Evolutionary conservation across 306 rosid species (phyloP).

Genomic region (Vigna mungo): DNA sequence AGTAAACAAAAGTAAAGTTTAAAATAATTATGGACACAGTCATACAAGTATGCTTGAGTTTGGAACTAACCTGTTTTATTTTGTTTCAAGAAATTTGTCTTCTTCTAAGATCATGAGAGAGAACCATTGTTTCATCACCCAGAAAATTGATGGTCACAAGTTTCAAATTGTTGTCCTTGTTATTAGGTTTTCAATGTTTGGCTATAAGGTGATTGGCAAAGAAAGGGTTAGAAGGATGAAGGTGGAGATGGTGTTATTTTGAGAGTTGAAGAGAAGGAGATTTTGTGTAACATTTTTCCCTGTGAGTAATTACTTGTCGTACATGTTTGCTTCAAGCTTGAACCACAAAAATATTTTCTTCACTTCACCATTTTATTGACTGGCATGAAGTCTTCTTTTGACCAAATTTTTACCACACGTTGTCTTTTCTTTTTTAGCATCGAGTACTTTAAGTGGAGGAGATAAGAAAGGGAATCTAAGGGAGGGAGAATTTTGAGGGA

Average conservation of each 20-base stretch:
- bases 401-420: conserved; percentile 30
- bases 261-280: neutral
- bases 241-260: neutral
- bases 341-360: conserved; percentile 7
- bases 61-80: conserved; percentile 25
- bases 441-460: conserved; percentile 6
- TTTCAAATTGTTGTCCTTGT: conserved; percentile 6
- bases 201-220: neutral
- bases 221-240: neutral
- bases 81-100: neutral
- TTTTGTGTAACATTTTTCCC: conserved; percentile 10
- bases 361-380: neutral
- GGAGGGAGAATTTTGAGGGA: conserved; percentile 42
- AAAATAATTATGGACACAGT: neutral
- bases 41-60: conserved; percentile 7
- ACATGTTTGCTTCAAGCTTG: conserved; percentile 27
- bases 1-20: neutral
- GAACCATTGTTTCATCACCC: neutral
- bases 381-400: neutral
- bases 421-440: neutral
- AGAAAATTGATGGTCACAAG: neutral
- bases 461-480: conserved; percentile 12
- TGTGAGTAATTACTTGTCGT: conserved; percentile 7
- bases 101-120: conserved; percentile 6
- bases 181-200: conserved; percentile 4